Evolutionary conservation across 164 flowering plant species (phyloP).

Genomic region (Chloranthus sessilifolius): DNA sequence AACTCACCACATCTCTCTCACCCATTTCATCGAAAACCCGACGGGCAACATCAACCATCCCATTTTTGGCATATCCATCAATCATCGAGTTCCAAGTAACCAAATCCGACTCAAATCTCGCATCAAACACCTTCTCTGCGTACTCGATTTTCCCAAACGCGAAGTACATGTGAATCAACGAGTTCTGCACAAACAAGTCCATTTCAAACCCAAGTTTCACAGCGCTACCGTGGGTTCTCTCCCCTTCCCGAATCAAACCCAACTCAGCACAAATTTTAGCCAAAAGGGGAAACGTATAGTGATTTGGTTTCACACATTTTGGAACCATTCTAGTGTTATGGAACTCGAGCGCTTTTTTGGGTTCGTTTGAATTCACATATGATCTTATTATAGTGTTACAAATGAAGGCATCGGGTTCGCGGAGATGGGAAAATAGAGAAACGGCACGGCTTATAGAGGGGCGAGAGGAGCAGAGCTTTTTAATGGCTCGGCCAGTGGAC

Average conservation of each 20-base stretch:
- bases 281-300: constrained; percentile 56
- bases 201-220: constrained; percentile 43
- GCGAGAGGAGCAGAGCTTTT: constrained; percentile 42
- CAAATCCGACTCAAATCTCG: constrained; percentile 30
- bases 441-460: constrained; percentile 25
- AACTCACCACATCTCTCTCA: constrained; percentile 43
- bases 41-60: constrained; percentile 35
- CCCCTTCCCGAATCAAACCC: constrained; percentile 39
- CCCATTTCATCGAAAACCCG: constrained; percentile 44
- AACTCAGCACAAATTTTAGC: constrained; percentile 43
- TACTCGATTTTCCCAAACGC: constrained; percentile 25
- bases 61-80: constrained; percentile 61
- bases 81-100: constrained; percentile 62
- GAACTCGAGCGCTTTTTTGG: constrained; percentile 34
- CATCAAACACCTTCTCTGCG: constrained; percentile 47
- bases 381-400: constrained; percentile 55
- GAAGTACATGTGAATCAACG: constrained; percentile 57
- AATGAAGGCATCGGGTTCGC: constrained; percentile 55
- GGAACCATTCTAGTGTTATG: constrained; percentile 33
- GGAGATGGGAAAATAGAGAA: constrained; percentile 26
- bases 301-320: constrained; percentile 33
- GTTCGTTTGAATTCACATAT: constrained; percentile 29
- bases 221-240: constrained; percentile 35
- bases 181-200: constrained; percentile 55
- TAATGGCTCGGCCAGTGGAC: constrained; percentile 34